Percentiles rank a stretch among this genome's conserved stretches.
Evolutionary conservation across 2,329 filamentous ascomycete species (phyloP).

Genomic region (Ilyonectria mors-panacis): DNA sequence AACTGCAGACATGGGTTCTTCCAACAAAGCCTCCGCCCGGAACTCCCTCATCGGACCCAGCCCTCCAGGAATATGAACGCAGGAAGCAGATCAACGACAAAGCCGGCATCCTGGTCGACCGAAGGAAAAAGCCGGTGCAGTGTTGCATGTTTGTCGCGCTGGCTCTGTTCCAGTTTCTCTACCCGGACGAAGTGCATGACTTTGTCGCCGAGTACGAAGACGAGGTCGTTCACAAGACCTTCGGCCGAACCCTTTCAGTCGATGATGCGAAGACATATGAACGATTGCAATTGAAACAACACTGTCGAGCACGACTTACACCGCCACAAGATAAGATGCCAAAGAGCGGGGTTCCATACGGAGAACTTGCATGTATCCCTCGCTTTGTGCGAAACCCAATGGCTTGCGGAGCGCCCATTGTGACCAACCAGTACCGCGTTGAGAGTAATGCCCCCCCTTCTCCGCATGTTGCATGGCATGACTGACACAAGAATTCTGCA

Average conservation of each 20-base stretch:
- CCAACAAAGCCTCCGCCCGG: constrained; percentile 17
- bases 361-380: constrained; percentile 28
- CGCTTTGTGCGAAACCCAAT: constrained; percentile 33
- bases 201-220: constrained; percentile 40
- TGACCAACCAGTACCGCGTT: constrained; percentile 31
- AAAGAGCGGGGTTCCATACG: constrained; percentile 22
- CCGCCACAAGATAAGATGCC: constrained; percentile 32
- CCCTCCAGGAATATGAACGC: constrained; percentile 27
- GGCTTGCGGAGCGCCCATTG: constrained; percentile 33
- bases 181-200: constrained; percentile 30
- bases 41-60: constrained; percentile 8
- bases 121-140: constrained; percentile 35
- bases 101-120: constrained; percentile 22
- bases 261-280: constrained; percentile 40
- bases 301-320: constrained; percentile 33
- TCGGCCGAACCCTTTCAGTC: constrained; percentile 30
- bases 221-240: constrained; percentile 34
- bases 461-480: background rate
- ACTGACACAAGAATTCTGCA: constrained; percentile 10
- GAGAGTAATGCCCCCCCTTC: constrained; percentile 13
- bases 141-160: constrained; percentile 39
- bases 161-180: constrained; percentile 32
- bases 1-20: constrained; percentile 27
- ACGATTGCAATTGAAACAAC: constrained; percentile 29
- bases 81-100: constrained; percentile 31